These are phyloP conservation scores for Saccharomycopsis sp. DNA, from an alignment of 805 yeast species.

Conservation along the genomic window DNA sequence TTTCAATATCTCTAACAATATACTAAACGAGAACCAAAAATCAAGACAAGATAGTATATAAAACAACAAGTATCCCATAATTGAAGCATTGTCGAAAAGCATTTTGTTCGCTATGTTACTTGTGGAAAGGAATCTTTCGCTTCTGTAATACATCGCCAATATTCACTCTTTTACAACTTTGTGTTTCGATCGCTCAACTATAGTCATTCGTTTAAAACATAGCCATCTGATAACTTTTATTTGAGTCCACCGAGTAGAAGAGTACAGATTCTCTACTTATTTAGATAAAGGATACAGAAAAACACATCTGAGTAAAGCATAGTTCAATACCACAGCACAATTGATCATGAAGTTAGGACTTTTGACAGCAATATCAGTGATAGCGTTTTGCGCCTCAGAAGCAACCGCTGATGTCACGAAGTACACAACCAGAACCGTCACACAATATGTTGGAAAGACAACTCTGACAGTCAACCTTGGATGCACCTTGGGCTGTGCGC, in stretches of 20 bases:
- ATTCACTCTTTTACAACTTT: background rate
- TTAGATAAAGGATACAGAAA: no score
- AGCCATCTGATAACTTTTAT: no score
- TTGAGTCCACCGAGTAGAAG: no score
- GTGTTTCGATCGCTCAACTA: background rate
- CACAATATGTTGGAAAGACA: background rate
- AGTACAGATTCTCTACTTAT: no score
- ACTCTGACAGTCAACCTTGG: background rate
- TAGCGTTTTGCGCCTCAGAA: background rate
- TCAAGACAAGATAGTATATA: background rate
- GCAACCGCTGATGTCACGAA: background rate
- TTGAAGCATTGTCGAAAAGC: background rate
- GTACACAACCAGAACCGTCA: background rate
- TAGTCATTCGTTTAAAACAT: background rate
- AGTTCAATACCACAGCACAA: background rate
- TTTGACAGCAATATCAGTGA: background rate
- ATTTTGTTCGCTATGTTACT: background rate
- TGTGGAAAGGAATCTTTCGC: background rate
- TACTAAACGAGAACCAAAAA: background rate
- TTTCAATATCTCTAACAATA: background rate
- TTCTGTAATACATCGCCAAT: background rate
- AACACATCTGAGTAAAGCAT: background rate
- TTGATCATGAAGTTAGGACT: background rate
- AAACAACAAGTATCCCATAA: background rate
- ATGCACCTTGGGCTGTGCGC: background rate